Percentiles rank a stretch among this genome's conserved stretches.
These are phyloP conservation scores for Triticum urartu DNA, from an alignment of 176 grass and related monocot genomes.

Conservation along the genomic window DNA sequence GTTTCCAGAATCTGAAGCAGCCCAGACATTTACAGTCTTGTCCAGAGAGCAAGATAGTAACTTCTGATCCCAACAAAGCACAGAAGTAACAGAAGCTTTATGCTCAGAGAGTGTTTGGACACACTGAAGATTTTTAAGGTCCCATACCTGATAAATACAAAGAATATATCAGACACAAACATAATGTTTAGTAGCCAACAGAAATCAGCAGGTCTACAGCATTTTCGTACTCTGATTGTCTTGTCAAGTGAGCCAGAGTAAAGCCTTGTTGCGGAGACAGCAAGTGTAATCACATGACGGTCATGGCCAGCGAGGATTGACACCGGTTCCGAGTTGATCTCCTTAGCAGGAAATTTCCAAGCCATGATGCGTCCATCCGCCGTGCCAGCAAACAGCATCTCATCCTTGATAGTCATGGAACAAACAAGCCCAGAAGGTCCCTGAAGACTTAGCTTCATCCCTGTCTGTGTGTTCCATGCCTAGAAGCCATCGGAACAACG, in stretches of 20 bases:
- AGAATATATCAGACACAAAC: constrained; percentile 1
- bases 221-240: constrained; percentile 30
- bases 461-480: constrained; percentile 43
- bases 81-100: constrained; percentile 56
- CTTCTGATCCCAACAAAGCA: constrained; percentile 62
- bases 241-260: constrained; percentile 52
- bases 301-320: constrained; percentile 23
- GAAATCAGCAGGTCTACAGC: background rate
- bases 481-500: background rate
- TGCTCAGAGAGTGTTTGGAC: constrained; percentile 56
- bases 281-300: constrained; percentile 36
- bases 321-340: constrained; percentile 19
- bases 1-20: constrained; percentile 34
- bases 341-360: constrained; percentile 34
- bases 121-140: constrained; percentile 47
- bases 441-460: constrained; percentile 32
- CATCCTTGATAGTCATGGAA: constrained; percentile 41
- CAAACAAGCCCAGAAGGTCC: constrained; percentile 48
- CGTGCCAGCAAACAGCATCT: constrained; percentile 41
- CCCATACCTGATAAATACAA: constrained; percentile 50
- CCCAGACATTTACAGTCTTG: constrained; percentile 55
- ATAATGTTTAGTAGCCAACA: background rate
- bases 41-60: constrained; percentile 66
- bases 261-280: constrained; percentile 27
- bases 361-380: constrained; percentile 40